phyloP scores from a whole-genome alignment of 441 rosid species.

The Euphorbia corollata region DNA sequence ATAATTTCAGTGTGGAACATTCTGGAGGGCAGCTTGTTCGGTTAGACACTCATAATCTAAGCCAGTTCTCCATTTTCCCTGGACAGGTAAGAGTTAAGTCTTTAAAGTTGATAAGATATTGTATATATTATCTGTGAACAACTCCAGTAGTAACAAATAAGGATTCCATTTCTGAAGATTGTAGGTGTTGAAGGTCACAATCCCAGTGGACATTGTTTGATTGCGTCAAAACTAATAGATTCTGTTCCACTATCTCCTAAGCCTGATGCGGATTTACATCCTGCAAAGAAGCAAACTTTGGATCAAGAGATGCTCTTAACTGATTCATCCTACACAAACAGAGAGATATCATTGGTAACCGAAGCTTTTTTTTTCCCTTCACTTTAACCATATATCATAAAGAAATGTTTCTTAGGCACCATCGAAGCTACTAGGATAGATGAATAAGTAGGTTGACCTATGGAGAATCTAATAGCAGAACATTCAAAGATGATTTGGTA shows the following conservation, averaged over 20 bases:
- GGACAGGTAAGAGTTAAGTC: slow-evolving; percentile 60
- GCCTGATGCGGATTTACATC: slow-evolving; percentile 41
- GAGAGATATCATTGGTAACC: slow-evolving; percentile 62
- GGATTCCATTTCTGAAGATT: slow-evolving; percentile 43
- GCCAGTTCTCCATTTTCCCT: slow-evolving; percentile 79
- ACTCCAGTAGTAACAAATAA: slow-evolving; percentile 19
- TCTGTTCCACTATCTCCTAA: slow-evolving; percentile 44
- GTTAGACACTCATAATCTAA: slow-evolving; percentile 62
- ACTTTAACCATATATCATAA: background rate
- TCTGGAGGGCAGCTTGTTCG: slow-evolving; percentile 86
- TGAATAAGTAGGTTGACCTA: too few relatives aligned
- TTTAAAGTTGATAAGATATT: slow-evolving; percentile 13
- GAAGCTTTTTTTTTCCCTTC: slow-evolving; percentile 18
- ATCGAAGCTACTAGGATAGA: background rate
- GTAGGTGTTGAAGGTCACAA: slow-evolving; percentile 86
- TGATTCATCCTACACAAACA: slow-evolving; percentile 24
- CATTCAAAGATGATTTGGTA: too few relatives aligned
- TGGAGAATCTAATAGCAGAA: too few relatives aligned
- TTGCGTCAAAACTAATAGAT: slow-evolving; percentile 71
- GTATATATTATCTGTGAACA: slow-evolving; percentile 10
- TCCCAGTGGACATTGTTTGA: slow-evolving; percentile 94
- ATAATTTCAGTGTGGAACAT: slow-evolving; percentile 57
- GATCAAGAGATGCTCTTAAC: slow-evolving; percentile 42
- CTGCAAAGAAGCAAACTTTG: slow-evolving; percentile 73
- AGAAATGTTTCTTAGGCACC: background rate